These are phyloP conservation scores for Chrysoporthe deuterocubensis DNA, from an alignment of 2,329 filamentous ascomycete species.

Conservation along the genomic window DNA sequence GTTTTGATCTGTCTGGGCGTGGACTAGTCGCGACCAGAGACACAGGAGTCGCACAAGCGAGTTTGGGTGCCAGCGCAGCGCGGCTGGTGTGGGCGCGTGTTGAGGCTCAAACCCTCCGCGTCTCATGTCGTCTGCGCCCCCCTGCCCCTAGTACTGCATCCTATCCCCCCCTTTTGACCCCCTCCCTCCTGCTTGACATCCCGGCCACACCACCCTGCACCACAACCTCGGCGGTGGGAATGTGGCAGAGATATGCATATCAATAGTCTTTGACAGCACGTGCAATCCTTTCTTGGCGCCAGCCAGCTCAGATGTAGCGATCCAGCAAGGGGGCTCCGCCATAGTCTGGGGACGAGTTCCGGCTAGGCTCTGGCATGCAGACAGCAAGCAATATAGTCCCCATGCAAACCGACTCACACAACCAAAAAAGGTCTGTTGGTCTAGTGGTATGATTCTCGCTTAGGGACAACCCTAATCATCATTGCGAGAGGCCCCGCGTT, in stretches of 20 bases:
- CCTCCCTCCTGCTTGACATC: neutral
- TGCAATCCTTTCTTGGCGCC: neutral
- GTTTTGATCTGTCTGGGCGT: neutral
- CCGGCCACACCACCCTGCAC: neutral
- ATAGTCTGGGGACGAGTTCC: too few species aligned
- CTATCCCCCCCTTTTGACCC: neutral
- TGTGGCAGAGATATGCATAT: slow-evolving; percentile 1
- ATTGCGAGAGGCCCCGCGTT: slow-evolving; percentile 52
- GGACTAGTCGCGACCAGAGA: neutral
- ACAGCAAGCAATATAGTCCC: too few species aligned
- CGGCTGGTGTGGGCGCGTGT: neutral
- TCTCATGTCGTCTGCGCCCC: slow-evolving; percentile 11
- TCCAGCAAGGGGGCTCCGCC: too few species aligned
- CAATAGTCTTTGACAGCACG: neutral
- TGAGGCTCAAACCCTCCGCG: slow-evolving; percentile 20
- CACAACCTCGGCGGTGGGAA: neutral
- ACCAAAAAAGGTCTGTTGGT: slow-evolving; percentile 50
- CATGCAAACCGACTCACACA: too few species aligned
- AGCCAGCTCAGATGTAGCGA: neutral
- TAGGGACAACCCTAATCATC: slow-evolving; percentile 53
- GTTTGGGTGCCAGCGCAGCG: slow-evolving; percentile 5
- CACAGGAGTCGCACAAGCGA: slow-evolving; percentile 11
- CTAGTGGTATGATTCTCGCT: slow-evolving; percentile 75
- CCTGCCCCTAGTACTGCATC: neutral
- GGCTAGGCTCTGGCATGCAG: too few species aligned